A percentile compares a stretch with the other conserved stretches of the same genome.
phyloP scores from a whole-genome alignment of 768 basidiomycete genomes.

The Amylocystis lapponica region DNA sequence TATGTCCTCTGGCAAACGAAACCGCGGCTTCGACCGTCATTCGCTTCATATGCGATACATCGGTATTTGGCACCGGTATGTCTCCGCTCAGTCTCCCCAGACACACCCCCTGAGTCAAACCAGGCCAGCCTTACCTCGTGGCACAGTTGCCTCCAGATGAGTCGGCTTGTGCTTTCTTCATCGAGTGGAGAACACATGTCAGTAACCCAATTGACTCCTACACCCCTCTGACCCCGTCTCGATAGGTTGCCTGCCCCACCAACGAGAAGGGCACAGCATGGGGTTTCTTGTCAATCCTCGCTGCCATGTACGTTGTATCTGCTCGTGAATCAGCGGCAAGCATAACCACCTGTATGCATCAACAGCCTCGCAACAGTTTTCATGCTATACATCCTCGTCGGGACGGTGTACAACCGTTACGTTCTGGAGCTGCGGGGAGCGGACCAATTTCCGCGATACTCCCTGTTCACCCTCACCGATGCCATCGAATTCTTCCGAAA shows the following conservation, averaged over 20 bases:
- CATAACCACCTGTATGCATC: neutral
- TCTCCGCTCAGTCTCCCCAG: constrained; percentile 7
- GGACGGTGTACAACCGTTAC: constrained; percentile 73
- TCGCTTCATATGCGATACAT: constrained; percentile 71
- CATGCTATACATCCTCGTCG: constrained; percentile 59
- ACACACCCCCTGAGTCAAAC: neutral
- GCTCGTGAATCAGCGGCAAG: neutral
- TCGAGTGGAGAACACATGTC: constrained; percentile 75
- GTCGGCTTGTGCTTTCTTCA: constrained; percentile 65
- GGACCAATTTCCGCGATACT: constrained; percentile 68
- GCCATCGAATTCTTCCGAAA: constrained; percentile 17
- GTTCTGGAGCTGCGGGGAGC: constrained; percentile 66
- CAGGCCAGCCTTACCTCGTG: constrained; percentile 49
- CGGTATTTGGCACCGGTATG: constrained; percentile 49
- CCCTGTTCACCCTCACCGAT: constrained; percentile 26
- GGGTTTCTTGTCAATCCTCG: constrained; percentile 50
- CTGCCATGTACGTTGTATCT: constrained; percentile 48
- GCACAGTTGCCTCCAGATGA: constrained; percentile 67
- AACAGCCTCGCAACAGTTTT: constrained; percentile 50
- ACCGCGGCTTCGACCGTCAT: constrained; percentile 60
- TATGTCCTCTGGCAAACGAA: constrained; percentile 44
- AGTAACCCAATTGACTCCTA: neutral
- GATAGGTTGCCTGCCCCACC: constrained; percentile 68
- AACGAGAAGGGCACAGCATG: constrained; percentile 46
- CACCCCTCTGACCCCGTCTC: neutral